Percentiles rank a stretch among this genome's conserved stretches.
Evolutionary conservation across 805 yeast genomes (phyloP).

Genomic region (Starmerella apis): DNA sequence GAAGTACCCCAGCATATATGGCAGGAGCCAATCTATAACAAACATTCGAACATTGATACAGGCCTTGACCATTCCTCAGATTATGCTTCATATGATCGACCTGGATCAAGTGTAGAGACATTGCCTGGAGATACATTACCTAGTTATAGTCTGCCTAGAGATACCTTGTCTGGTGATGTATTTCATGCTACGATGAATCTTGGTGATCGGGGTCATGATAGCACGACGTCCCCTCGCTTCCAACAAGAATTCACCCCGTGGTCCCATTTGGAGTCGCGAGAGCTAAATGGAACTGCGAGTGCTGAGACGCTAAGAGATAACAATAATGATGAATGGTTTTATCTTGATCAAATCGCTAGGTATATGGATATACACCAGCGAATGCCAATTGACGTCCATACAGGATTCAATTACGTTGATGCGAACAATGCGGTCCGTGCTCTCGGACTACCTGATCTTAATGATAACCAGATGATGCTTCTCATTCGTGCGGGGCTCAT

Average conservation of each 20-base stretch:
- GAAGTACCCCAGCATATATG: not conserved
- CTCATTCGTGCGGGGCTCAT: constrained; percentile 4
- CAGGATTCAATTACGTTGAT: not conserved
- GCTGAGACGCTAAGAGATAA: not conserved
- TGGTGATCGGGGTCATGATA: not conserved
- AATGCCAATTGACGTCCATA: not conserved
- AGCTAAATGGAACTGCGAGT: not conserved
- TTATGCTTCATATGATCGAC: not conserved
- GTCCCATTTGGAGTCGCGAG: not conserved
- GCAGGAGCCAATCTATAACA: not conserved
- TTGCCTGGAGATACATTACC: not conserved
- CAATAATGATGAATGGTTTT: constrained; percentile 5
- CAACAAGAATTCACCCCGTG: not conserved
- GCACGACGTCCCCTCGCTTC: not conserved
- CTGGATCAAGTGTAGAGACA: not conserved
- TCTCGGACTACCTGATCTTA: not conserved
- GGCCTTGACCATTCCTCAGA: not conserved
- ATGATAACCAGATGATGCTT: not conserved
- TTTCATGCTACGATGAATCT: no score
- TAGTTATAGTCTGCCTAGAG: no score
- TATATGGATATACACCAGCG: constrained; percentile 3
- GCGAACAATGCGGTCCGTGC: constrained; percentile 2
- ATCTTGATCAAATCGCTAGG: not conserved
- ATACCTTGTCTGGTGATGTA: no score
- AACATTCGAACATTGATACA: not conserved